A percentile compares a stretch with the other conserved stretches of the same genome.
Conservation (phyloP, 148 eudicot species). For the Arbutus unedo region DNA sequence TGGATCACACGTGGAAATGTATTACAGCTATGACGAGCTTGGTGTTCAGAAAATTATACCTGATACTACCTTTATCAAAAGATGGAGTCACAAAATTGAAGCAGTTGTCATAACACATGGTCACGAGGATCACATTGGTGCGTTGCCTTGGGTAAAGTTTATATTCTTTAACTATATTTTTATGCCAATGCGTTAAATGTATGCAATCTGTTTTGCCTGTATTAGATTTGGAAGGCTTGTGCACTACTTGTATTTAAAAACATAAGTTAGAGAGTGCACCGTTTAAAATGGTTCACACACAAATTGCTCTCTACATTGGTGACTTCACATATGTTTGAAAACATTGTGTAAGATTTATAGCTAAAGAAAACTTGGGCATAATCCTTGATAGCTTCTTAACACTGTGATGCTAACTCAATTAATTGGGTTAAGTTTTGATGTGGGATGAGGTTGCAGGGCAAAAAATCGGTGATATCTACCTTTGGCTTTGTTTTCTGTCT, state of each 20-base stretch:
- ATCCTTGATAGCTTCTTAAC: background rate
- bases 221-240: background rate
- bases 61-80: constrained; percentile 82
- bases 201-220: background rate
- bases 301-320: background rate
- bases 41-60: constrained; percentile 97
- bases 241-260: constrained; percentile 10
- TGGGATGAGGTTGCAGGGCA: constrained; percentile 4
- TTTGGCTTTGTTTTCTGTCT: no score
- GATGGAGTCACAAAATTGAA: constrained; percentile 99
- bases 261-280: constrained; percentile 3
- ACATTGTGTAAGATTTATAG: background rate
- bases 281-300: background rate
- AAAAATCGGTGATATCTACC: background rate
- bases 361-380: background rate
- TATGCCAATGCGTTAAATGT: background rate
- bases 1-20: constrained; percentile 12
- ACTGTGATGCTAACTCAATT: background rate
- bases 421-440: constrained; percentile 7
- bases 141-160: constrained; percentile 98
- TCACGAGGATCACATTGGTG: constrained; percentile 99
- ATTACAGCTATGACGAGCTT: constrained; percentile 78
- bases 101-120: constrained; percentile 97
- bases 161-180: constrained; percentile 30
- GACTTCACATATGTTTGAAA: background rate